Conservation (phyloP, 2,329 filamentous ascomycete genomes). For the Venturia carpophila region DNA sequence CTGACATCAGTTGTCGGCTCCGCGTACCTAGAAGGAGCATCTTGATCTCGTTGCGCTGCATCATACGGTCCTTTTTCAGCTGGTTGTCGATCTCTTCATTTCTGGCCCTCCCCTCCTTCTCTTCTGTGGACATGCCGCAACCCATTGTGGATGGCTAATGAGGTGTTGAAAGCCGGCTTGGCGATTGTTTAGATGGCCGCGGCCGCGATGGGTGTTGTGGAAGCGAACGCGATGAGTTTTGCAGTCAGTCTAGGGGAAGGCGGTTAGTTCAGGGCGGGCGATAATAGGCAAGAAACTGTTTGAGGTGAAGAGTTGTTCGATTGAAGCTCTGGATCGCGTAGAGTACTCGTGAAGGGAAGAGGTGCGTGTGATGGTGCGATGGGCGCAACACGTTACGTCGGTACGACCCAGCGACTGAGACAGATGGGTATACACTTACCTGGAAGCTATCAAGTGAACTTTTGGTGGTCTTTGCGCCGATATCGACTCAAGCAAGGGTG, state of each 20-base stretch:
- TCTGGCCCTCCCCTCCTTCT: constrained; percentile 99
- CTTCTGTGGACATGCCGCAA: constrained; percentile 99
- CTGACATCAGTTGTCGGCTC: constrained; percentile 14
- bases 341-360: neutral
- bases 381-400: neutral
- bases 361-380: neutral
- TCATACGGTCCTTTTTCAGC: constrained; percentile 96
- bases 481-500: neutral
- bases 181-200: neutral
- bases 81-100: constrained; percentile 99
- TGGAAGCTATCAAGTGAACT: neutral
- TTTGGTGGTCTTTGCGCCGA: neutral
- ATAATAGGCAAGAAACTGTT: too few relatives aligned
- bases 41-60: constrained; percentile 99
- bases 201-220: neutral
- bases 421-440: neutral
- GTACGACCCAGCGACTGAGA: neutral
- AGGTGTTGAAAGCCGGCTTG: neutral
- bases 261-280: neutral
- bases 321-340: neutral
- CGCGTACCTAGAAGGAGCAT: constrained; percentile 92
- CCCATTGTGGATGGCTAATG: constrained; percentile 66
- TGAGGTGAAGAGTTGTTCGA: neutral
- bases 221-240: neutral
- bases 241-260: neutral